These are phyloP conservation scores for Zhuliangozyma parablackwelliae DNA, from an alignment of 1,139 yeast genomes.

Conservation along the genomic window DNA sequence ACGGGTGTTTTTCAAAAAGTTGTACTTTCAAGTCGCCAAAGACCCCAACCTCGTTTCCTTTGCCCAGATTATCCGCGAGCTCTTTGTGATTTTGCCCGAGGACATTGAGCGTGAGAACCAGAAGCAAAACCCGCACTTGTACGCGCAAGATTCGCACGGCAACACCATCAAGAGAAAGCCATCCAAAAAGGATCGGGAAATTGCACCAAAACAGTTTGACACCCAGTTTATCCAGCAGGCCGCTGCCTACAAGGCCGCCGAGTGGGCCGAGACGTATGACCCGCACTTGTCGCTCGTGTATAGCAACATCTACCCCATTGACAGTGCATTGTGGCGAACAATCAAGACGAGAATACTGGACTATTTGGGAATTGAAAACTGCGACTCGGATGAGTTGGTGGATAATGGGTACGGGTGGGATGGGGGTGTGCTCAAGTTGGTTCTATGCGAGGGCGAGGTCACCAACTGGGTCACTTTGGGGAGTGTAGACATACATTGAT, in stretches of 20 bases:
- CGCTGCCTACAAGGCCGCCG: conserved; percentile 37
- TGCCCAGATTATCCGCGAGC: conserved; percentile 66
- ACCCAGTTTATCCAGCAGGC: conserved; percentile 21
- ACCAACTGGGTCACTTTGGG: conserved; percentile 70
- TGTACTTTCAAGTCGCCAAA: conserved; percentile 53
- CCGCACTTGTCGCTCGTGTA: conserved; percentile 77
- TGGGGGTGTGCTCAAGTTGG: conserved; percentile 66
- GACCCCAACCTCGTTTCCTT: conserved; percentile 60
- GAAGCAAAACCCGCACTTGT: conserved; percentile 37
- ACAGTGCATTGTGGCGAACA: conserved; percentile 64
- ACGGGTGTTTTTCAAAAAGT: conserved; percentile 54
- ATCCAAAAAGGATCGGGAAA: conserved; percentile 14
- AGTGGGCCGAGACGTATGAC: conserved; percentile 55
- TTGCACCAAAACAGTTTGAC: conserved; percentile 20
- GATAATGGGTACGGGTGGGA: conserved; percentile 51
- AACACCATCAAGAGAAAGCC: conserved; percentile 22
- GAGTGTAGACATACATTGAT: conserved; percentile 41
- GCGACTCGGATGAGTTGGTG: conserved; percentile 32
- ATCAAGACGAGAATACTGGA: conserved; percentile 69
- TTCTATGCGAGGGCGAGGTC: conserved; percentile 72
- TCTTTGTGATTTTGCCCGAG: conserved; percentile 50
- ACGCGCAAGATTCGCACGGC: conserved; percentile 34
- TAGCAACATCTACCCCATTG: conserved; percentile 62
- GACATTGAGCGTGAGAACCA: conserved; percentile 34
- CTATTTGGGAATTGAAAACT: conserved; percentile 51